A percentile compares a stretch with the other conserved stretches of the same genome.
These are phyloP conservation scores for Gossypium schwendimanii DNA, from an alignment of 441 rosid genomes.

Conservation along the genomic window DNA sequence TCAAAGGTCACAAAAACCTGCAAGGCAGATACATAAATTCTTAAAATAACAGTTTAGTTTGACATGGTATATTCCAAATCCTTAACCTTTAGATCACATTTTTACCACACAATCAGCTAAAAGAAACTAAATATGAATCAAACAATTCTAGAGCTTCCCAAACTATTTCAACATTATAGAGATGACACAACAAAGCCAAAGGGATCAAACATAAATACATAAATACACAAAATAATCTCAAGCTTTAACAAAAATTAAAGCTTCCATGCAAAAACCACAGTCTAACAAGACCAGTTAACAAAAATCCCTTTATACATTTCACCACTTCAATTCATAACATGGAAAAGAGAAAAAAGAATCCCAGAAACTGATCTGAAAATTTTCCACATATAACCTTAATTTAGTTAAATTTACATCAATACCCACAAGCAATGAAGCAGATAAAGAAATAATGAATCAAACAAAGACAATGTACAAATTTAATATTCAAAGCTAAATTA, in stretches of 20 bases:
- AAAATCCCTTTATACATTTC: background rate
- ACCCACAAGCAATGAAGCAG: background rate
- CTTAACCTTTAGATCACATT: background rate
- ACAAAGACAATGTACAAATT: conserved; percentile 7
- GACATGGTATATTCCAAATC: background rate
- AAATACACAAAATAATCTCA: background rate
- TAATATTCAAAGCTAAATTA: conserved; percentile 8
- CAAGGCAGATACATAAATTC: background rate
- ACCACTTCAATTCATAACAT: background rate
- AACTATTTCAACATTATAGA: conserved; percentile 10
- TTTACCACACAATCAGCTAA: background rate
- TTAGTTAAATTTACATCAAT: background rate
- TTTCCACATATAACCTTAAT: background rate
- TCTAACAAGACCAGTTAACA: conserved; percentile 10
- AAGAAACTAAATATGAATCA: conserved; percentile 1
- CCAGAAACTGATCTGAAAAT: background rate
- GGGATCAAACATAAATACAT: background rate
- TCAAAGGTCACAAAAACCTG: background rate
- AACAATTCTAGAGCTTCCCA: background rate
- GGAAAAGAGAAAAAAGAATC: background rate
- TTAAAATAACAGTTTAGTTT: background rate
- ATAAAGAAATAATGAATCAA: background rate
- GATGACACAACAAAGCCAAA: background rate
- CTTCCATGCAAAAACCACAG: background rate
- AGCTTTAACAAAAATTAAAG: background rate